Base-by-base conservation (phyloP, 2,329 filamentous ascomycete species). In the Fusarium sp. region DNA sequence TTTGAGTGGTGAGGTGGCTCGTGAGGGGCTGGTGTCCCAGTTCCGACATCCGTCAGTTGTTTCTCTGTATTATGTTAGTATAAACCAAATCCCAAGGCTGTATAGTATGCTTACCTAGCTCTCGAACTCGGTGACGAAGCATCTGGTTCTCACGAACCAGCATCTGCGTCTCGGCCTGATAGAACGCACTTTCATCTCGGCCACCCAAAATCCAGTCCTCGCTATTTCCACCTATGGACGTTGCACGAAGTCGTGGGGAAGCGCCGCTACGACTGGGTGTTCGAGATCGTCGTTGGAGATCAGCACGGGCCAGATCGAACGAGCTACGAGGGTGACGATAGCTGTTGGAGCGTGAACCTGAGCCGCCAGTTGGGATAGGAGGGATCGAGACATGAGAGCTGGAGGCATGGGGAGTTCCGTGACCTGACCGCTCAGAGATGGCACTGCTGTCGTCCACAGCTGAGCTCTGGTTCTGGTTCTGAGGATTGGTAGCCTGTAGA, bases 111-210 rank as follows among this genome's bases (percentile, higher is more conserved):
- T 71, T 80, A 92, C 91, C 91, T 16, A 94, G 81, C 74, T 94
- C 92, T 35, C 90, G 85, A 62, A 94, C 92, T 48, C 92, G 85
- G 76, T 90, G 86, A 65, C 91, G 89, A 52, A 95, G 82, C 92
- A 95, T 94, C 79, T 94, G 92, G 71, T 94, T 95, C 81, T 94
- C 92, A 26, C 92, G 85, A 23, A 89, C 86, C 73, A 95, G 80
- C 80, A 89, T 93, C 79, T 93, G 91, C 3, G 92, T 93, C 80
- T 95, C 92, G 7, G 92, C 92, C 77, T 94, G 92, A 74, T 94
- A 94, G 77, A 93, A 94, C 2, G 91, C 90, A 68, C 86, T 90
- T 77, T 94, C 92, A 73, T 94, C 92, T 20, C 92, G 84, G 10
- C 86, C 87, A n/a, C 86, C 87, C 3, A 91, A 83, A 47, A 86